Percentiles rank a stretch among this genome's conserved stretches.
These are phyloP conservation scores for Corchorus capsularis DNA, from an alignment of 345 rosid species.

Conservation along the genomic window DNA sequence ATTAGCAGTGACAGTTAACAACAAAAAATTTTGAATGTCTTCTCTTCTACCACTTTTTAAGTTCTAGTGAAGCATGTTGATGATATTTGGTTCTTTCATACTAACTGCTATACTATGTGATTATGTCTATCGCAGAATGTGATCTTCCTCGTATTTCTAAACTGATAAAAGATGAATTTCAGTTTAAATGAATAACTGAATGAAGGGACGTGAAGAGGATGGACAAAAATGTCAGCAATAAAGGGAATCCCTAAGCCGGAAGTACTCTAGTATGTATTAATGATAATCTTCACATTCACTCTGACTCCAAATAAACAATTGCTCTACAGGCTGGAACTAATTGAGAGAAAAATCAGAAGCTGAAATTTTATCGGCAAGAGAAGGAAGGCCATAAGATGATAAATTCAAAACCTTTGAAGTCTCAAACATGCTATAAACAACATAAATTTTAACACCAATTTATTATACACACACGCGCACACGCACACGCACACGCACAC, in stretches of 20 bases:
- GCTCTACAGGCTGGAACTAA: background rate
- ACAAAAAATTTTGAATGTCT: background rate
- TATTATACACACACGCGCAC: background rate
- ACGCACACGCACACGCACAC: too few species aligned
- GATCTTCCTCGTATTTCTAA: background rate
- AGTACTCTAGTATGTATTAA: background rate
- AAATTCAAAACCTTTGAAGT: background rate
- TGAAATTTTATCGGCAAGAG: background rate
- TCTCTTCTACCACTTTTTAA: background rate
- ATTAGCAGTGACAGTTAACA: background rate
- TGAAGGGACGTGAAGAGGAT: background rate
- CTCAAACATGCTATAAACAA: background rate
- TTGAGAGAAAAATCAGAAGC: background rate
- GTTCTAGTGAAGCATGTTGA: background rate
- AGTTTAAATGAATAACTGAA: background rate
- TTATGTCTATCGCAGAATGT: background rate
- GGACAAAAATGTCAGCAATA: background rate
- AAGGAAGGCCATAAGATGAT: background rate
- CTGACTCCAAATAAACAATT: background rate
- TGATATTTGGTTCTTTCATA: slow-evolving; percentile 1
- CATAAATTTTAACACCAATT: background rate
- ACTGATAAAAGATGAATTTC: background rate
- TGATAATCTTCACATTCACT: background rate
- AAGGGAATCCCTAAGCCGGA: background rate
- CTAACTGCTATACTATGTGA: background rate